phyloP scores from a whole-genome alignment of 768 basidiomycete genomes.

The Russula sp. region DNA sequence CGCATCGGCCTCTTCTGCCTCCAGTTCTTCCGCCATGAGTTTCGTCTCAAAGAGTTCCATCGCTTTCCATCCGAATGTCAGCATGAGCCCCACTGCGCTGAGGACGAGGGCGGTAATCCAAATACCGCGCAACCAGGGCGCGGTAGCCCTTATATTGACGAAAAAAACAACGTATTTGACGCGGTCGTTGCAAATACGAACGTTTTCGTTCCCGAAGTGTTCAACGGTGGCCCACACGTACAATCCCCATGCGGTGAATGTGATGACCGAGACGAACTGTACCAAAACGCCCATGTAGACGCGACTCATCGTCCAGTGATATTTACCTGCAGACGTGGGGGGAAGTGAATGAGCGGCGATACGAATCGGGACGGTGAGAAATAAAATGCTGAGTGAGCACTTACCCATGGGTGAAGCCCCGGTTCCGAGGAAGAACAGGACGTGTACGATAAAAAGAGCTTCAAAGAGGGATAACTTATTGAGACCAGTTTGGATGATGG shows the following conservation, averaged over 20 bases:
- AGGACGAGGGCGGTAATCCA: conserved; percentile 16
- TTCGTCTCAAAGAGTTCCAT: neutral
- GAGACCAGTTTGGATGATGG: conserved; percentile 10
- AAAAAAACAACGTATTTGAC: conserved; percentile 24
- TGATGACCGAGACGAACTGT: neutral
- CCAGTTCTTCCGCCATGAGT: no score
- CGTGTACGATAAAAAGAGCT: conserved; percentile 20
- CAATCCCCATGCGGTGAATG: conserved; percentile 21
- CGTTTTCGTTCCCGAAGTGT: neutral
- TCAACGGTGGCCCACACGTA: conserved; percentile 9
- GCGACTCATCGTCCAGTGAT: conserved; percentile 18
- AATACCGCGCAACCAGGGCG: conserved; percentile 8
- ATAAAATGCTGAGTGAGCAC: neutral
- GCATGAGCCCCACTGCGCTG: conserved; percentile 12
- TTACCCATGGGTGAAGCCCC: conserved; percentile 16
- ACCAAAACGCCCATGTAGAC: conserved; percentile 11
- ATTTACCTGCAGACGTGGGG: conserved; percentile 16
- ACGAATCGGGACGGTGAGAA: no score
- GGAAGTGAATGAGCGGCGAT: neutral
- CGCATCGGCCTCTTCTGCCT: neutral
- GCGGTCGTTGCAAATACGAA: neutral
- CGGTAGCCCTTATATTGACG: conserved; percentile 11
- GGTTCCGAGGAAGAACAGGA: conserved; percentile 24
- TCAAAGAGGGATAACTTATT: conserved; percentile 14
- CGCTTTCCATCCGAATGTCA: neutral